Base-by-base conservation (phyloP, 2,329 filamentous ascomycete genomes). In the Westerdykella ornata region DNA sequence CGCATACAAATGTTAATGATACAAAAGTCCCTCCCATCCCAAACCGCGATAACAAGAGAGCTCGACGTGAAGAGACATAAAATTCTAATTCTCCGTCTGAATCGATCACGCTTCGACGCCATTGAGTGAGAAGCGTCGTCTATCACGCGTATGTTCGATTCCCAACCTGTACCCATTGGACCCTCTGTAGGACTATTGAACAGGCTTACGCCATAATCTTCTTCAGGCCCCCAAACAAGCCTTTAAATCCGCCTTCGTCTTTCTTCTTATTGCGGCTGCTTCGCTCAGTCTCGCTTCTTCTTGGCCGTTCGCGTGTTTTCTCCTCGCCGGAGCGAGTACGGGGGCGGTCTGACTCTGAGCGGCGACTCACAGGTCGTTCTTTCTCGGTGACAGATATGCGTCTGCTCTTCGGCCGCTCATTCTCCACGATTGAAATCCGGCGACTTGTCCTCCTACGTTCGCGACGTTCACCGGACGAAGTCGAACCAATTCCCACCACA, bases 161-260 rank as follows among this genome's bases (percentile, higher is more conserved):
- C 30, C n/a, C 16, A 33, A 33, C 9, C 14, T 17, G 16, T 33
- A 8, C 7, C n/a, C n/a, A n/a, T n/a, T n/a, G n/a, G n/a, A n/a
- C n/a, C n/a, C n/a, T n/a, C n/a, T n/a, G n/a, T n/a, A n/a, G n/a
- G n/a, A n/a, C n/a, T n/a, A n/a, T 33, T 33, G 16, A 33, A 11
- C 7, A 7, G n/a, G 30, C 29, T 50, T 41, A 60, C 38, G 44
- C 47, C 37, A 59, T 52, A 19, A 54, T 52, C 47, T 52, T 60
- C 53, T 59, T 60, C 18, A 63, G 49, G 0, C 60, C 54, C n/a
- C 59, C 58, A 40, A 63, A 54, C 12, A 63, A 38, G 1, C 57
- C 50, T 41, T 60, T 64, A 4, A 64, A 39, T 4, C 55, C 54
- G 5, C 55, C 50, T 13, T 53, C 46, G 17, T 61, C 56, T 26